Percentiles rank a stretch among this genome's conserved stretches.
These are phyloP conservation scores for Penicillium taxi DNA, from an alignment of 495 filamentous ascomycete species.

Conservation along the genomic window DNA sequence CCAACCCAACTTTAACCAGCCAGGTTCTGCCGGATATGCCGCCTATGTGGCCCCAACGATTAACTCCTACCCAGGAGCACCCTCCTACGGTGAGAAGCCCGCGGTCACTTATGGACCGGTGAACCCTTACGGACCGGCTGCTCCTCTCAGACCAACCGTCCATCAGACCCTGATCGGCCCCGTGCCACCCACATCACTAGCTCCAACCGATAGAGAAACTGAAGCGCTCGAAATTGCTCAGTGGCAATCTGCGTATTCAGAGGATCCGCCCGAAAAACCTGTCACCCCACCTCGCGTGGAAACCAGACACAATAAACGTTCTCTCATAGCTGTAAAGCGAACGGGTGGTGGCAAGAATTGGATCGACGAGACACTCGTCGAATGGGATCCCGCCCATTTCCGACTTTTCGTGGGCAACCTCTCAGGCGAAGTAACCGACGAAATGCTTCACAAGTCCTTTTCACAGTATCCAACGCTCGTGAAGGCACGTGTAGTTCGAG, in stretches of 20 bases:
- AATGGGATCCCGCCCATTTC: conserved; percentile 95
- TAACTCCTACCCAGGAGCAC: conserved; percentile 29
- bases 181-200: conserved; percentile 30
- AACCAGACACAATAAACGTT: conserved; percentile 33
- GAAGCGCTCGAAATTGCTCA: conserved; percentile 92
- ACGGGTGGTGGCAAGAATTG: conserved; percentile 85
- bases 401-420: conserved; percentile 94
- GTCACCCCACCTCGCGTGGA: conserved; percentile 18
- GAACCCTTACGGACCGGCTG: too few relatives aligned
- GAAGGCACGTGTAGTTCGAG: conserved; percentile 89
- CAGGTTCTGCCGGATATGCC: conserved; percentile 35
- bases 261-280: conserved; percentile 20
- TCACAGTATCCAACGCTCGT: conserved; percentile 76
- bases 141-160: conserved; percentile 47
- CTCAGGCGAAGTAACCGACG: conserved; percentile 97
- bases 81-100: too few relatives aligned
- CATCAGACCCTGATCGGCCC: conserved; percentile 72
- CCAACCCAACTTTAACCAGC: conserved; percentile 37
- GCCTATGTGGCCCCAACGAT: conserved; percentile 28
- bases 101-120: too few relatives aligned
- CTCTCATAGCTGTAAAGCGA: conserved; percentile 66
- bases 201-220: conserved; percentile 66
- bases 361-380: conserved; percentile 76
- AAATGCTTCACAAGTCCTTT: conserved; percentile 90
- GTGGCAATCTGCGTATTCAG: conserved; percentile 72